Percentiles rank a stretch among this genome's conserved stretches.
phyloP scores from a whole-genome alignment of 2,329 filamentous ascomycete species.

The Raffaelea deltoideospora region DNA sequence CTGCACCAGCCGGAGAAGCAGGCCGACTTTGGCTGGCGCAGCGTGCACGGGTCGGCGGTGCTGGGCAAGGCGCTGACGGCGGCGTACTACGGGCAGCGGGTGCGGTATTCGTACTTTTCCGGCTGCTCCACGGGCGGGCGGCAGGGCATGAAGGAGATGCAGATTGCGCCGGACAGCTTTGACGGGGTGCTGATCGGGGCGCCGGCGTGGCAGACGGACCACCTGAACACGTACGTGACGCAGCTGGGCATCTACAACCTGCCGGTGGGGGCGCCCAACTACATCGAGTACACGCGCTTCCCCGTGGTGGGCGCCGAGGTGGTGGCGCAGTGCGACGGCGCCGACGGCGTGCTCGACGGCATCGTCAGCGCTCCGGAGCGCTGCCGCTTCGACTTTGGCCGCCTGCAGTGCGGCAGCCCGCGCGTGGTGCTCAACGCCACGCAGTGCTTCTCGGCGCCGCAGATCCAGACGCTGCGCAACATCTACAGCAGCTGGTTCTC shows the following conservation, averaged over 20 bases:
- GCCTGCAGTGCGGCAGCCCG: constrained; percentile 19
- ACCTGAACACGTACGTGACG: constrained; percentile 26
- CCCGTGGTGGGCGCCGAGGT: constrained; percentile 26
- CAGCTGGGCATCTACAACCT: constrained; percentile 31
- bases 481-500: constrained; percentile 15
- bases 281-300: constrained; percentile 28
- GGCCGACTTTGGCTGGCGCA: constrained; percentile 23
- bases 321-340: constrained; percentile 31
- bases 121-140: constrained; percentile 44
- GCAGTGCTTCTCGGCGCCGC: constrained; percentile 23
- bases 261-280: constrained; percentile 25
- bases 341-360: constrained; percentile 32
- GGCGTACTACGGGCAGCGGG: constrained; percentile 28
- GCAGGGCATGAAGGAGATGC: constrained; percentile 38
- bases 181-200: constrained; percentile 38
- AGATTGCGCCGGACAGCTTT: constrained; percentile 38
- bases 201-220: constrained; percentile 34
- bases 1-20: constrained; percentile 18
- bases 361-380: constrained; percentile 30
- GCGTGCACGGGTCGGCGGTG: constrained; percentile 31
- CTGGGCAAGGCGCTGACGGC: constrained; percentile 30
- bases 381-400: constrained; percentile 28
- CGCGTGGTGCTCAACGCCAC: constrained; percentile 11
- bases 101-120: constrained; percentile 34
- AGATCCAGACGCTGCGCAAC: constrained; percentile 19